Evolutionary conservation across 768 basidiomycete genomes (phyloP).

Genomic region (Hydnomerulius pinastri): DNA sequence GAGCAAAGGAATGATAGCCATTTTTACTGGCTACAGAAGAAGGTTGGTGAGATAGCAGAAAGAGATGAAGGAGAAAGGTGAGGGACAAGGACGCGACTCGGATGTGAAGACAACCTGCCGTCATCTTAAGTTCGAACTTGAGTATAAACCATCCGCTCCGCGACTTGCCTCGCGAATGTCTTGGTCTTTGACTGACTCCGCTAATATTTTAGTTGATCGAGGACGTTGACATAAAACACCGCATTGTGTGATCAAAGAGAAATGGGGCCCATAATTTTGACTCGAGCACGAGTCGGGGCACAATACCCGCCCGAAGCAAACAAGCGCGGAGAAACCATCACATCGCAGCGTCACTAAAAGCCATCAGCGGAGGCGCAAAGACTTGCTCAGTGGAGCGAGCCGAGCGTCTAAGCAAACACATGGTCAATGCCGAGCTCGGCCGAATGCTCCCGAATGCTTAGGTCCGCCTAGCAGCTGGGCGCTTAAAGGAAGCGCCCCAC

Average conservation of each 20-base stretch:
- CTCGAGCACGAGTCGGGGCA: too few species aligned
- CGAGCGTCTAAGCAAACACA: constrained; percentile 6
- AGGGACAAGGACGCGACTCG: too few species aligned
- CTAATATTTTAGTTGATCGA: too few species aligned
- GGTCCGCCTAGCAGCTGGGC: too few species aligned
- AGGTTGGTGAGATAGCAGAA: neutral
- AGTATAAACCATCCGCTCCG: neutral
- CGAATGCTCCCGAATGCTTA: too few species aligned
- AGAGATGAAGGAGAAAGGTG: neutral
- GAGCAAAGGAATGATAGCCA: constrained; percentile 28
- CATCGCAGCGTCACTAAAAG: neutral
- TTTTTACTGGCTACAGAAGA: constrained; percentile 7
- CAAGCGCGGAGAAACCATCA: too few species aligned
- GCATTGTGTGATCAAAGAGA: neutral
- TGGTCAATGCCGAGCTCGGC: neutral
- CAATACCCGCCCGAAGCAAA: too few species aligned
- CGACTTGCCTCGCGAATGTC: too few species aligned
- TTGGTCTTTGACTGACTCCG: too few species aligned
- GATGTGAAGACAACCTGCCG: too few species aligned
- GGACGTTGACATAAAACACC: neutral
- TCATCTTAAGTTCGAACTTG: neutral
- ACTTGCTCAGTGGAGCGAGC: neutral
- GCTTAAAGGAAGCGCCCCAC: too few species aligned
- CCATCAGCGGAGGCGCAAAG: neutral
- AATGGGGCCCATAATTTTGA: too few species aligned